phyloP scores from a whole-genome alignment of 2,329 filamentous ascomycete genomes.

The Fusarium napiforme region DNA sequence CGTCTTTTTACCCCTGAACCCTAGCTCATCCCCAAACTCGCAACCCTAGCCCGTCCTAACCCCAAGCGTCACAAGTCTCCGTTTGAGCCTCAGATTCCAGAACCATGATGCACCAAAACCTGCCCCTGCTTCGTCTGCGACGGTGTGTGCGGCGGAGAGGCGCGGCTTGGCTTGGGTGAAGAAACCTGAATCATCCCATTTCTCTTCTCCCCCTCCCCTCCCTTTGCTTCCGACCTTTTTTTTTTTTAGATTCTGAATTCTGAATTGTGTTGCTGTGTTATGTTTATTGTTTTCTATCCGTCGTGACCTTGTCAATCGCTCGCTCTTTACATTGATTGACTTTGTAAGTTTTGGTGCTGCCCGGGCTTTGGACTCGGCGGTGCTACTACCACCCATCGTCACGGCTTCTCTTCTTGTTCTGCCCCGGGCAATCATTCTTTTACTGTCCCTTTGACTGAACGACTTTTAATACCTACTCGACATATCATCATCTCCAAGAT shows the following conservation, averaged over 20 bases:
- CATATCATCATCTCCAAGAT: not conserved
- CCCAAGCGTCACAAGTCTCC: slow-evolving; percentile 38
- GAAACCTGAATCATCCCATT: slow-evolving; percentile 35
- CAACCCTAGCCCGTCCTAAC: slow-evolving; percentile 34
- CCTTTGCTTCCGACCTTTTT: slow-evolving; percentile 21
- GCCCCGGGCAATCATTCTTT: slow-evolving; percentile 39
- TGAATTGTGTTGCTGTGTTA: slow-evolving; percentile 14
- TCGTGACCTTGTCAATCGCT: slow-evolving; percentile 32
- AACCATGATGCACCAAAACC: slow-evolving; percentile 22
- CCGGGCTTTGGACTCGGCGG: slow-evolving; percentile 34
- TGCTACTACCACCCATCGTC: not conserved
- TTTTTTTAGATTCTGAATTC: not conserved
- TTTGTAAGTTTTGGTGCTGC: slow-evolving; percentile 7
- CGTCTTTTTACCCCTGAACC: slow-evolving; percentile 29
- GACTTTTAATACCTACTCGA: slow-evolving; percentile 12
- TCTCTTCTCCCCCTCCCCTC: slow-evolving; percentile 23
- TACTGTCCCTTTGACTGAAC: slow-evolving; percentile 4
- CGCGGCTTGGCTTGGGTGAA: not conserved
- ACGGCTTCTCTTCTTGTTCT: slow-evolving; percentile 30
- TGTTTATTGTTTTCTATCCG: slow-evolving; percentile 18
- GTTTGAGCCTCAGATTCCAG: slow-evolving; percentile 44
- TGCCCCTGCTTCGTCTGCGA: slow-evolving; percentile 15
- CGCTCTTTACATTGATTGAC: slow-evolving; percentile 24
- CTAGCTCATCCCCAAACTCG: slow-evolving; percentile 22
- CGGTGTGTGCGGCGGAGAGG: slow-evolving; percentile 17